Evolutionary conservation across 1,284 basidiomycete species (phyloP), one percentile per base, ranked within the genome.

Genomic region (Trametes versicolor): DNA sequence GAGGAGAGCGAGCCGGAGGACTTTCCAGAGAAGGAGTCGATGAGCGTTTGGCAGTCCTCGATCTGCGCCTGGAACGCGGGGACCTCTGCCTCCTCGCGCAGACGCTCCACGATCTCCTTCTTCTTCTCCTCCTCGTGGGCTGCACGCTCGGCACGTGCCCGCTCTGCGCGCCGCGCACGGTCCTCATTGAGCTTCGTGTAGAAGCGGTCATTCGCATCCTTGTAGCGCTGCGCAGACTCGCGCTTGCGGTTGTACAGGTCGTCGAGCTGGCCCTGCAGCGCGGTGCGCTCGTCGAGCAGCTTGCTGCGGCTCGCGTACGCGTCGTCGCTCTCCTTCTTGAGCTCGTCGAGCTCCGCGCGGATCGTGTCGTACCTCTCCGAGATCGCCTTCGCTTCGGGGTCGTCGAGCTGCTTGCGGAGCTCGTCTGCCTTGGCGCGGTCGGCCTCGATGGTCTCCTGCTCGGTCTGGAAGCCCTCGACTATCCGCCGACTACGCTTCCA

Each of bases 41-140:
- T 94, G 68, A 98, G 87, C 8, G 93, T 97, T 74, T 95, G 92
- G 81, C 96, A 98, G 79, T 99, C 98, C 81, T 99, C 96, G 73
- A 99, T 97, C 79, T 99, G 90, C 65, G 90, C 85, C 74, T 96
- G 93, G 83, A 90, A 99, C 0, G 98, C 98, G 45, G 98, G 97
- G 47, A 87, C 75, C 62, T 92, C 88, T 36, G 98, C 98, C 73
- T 99, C 96, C 70, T 99, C 98, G 63, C 94, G 90, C 63, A 99
- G 76, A 51, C 89, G 89, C 69, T 90, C 86, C 49, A 92, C 94
- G 65, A 91, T 83, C 76, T 96, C 95, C 76, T 91, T 85, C 75
- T 91, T 92, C 82, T 95, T 95, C 65, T 88, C 85, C 29, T 90
- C 86, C 74, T 98, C 97, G 74, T 95, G 91, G 19, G 88, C 91